Conservation (phyloP, 179 eudicot species). For the Beta corolliflora region DNA sequence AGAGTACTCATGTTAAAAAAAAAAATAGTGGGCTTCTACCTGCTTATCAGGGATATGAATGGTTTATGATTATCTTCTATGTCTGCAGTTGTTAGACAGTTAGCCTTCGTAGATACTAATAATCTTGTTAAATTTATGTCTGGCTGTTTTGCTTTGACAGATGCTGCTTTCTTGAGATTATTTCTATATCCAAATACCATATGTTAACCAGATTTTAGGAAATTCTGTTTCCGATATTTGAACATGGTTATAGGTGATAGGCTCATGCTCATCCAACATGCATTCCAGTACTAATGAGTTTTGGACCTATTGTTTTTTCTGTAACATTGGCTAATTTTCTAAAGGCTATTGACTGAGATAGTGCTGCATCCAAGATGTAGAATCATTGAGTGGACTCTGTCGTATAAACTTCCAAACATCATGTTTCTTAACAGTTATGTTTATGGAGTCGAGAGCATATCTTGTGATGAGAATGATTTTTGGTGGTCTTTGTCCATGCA, state of each 20-base stretch:
- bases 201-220: no score
- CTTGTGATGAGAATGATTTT: conserved; percentile 5
- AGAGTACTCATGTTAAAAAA: not conserved
- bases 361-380: not conserved
- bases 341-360: not conserved
- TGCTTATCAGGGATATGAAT: not conserved
- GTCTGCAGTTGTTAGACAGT: no score
- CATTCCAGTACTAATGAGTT: not conserved
- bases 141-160: not conserved
- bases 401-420: not conserved
- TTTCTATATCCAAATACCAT: no score
- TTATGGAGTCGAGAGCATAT: not conserved
- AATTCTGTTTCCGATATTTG: no score
- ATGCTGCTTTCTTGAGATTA: not conserved
- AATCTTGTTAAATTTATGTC: not conserved
- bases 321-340: not conserved
- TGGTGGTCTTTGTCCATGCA: not conserved
- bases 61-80: not conserved
- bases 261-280: no score
- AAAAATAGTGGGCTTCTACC: not conserved
- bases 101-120: not conserved
- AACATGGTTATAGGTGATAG: no score
- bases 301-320: not conserved
- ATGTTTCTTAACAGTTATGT: not conserved
- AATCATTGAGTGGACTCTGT: not conserved